Evolutionary conservation across 202 grass and related monocot species (phyloP), one percentile per base, ranked within the genome.

Genomic region (Setaria viridis): DNA sequence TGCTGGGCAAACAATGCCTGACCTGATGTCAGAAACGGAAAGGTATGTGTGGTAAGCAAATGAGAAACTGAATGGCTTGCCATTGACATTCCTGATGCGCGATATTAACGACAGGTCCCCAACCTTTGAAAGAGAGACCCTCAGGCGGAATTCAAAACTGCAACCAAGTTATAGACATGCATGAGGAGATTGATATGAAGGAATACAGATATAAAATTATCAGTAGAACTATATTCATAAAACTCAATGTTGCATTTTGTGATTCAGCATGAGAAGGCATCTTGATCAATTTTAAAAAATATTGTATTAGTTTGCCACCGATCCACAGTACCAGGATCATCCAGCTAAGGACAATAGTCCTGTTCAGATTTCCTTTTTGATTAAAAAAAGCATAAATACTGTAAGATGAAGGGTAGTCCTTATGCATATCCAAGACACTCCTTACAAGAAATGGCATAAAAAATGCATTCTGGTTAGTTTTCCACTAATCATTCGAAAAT

Each of bases 21-120:
- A 95, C 96, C 96, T 99, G 90, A 99, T 99, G 58, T 99, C 96
- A 81, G 96, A 99, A 83, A 99, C 93, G 60, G 90, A 95, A 45
- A 99, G 88, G 34, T 99, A 94, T 16, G 96, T 99, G 76, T 99
- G 96, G 70, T 99, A 99, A 69, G 88, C 93, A 90, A 99, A 99
- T 63, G 96, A 99, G 86, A 95, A 99, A 85, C 81, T 95, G 81
- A 95, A 99, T 78, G 93, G 75, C 84, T 91, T 99, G 67, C 86
- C 90, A 72, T 95, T 91, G 25, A 96, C 89, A 74, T 99, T 99
- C 85, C 93, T 89, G 69, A 96, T 76, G 11, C 93, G 90, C 13
- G 93, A 96, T 76, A 89, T 78, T 53, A 99, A 77, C 35, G 91
- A 85, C 9, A 99, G 80, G 80, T 85, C 74, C 20, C 96, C 96